Conservation (phyloP, 2,329 filamentous ascomycete genomes). For the Ambrosiella cleistominuta region DNA sequence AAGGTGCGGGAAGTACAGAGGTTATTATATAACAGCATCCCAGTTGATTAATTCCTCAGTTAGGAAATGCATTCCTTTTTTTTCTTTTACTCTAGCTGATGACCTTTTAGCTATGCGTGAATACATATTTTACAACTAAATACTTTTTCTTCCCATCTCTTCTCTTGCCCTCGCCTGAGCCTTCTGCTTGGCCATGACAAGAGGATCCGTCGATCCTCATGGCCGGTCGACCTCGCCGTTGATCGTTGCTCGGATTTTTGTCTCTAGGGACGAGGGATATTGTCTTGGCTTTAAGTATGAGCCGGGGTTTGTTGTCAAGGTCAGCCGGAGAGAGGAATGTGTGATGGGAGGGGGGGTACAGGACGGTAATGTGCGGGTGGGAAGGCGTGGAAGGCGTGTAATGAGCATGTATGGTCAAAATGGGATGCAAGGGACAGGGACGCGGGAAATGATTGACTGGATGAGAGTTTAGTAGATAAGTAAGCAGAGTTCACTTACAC, state of each 20-base stretch:
- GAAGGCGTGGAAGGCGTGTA: neutral
- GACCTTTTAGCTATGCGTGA: no score
- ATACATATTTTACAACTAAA: no score
- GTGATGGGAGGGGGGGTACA: neutral
- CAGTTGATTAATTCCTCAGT: neutral
- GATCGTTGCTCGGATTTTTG: no score
- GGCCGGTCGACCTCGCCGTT: neutral
- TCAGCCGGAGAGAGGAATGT: neutral
- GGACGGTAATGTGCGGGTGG: neutral
- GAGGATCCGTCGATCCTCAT: neutral
- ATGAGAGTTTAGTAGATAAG: neutral
- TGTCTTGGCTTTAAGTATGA: no score
- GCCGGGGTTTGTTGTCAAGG: neutral
- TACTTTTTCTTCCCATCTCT: neutral
- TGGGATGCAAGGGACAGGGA: neutral
- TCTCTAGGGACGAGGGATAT: no score
- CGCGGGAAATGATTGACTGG: neutral
- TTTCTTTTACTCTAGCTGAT: no score
- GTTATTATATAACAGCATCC: constrained; percentile 2
- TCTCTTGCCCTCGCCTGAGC: neutral
- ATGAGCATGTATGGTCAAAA: neutral
- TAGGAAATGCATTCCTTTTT: neutral
- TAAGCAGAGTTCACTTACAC: neutral
- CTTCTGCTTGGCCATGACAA: neutral
- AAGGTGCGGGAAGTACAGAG: neutral